phyloP scores from a whole-genome alignment of 2,329 filamentous ascomycete species.

The Aspergillus udagawae region DNA sequence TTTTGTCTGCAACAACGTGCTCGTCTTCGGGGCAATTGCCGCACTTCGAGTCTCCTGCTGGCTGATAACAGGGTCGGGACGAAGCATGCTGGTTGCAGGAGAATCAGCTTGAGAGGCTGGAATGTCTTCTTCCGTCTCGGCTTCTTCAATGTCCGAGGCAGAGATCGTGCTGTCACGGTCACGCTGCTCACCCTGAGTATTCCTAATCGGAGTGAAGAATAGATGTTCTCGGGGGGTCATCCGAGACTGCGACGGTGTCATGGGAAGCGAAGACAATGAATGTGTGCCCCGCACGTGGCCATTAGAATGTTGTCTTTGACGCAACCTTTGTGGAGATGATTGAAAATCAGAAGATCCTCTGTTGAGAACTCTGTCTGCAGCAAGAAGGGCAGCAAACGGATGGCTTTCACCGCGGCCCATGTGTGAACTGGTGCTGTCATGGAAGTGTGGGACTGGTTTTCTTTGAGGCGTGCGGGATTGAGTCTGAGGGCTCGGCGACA shows the following conservation, averaged over 20 bases:
- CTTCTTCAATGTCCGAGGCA: slow-evolving; percentile 52
- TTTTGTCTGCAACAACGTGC: slow-evolving; percentile 55
- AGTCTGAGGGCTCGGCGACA: slow-evolving; percentile 56
- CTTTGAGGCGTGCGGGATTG: slow-evolving; percentile 45
- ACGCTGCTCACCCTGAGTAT: slow-evolving; percentile 50
- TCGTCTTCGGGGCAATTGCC: slow-evolving; percentile 40
- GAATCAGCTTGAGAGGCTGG: slow-evolving; percentile 74
- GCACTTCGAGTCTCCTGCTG: slow-evolving; percentile 32
- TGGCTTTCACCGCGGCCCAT: slow-evolving; percentile 52
- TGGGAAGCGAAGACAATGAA: slow-evolving; percentile 79
- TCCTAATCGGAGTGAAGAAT: slow-evolving; percentile 56
- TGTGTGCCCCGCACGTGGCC: slow-evolving; percentile 73
- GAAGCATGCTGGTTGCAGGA: slow-evolving; percentile 70
- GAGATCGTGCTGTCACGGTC: slow-evolving; percentile 86
- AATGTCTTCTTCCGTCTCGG: slow-evolving; percentile 61
- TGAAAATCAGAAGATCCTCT: slow-evolving; percentile 72
- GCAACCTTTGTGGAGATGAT: slow-evolving; percentile 60
- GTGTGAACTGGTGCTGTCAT: slow-evolving; percentile 37
- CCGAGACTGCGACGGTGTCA: slow-evolving; percentile 62
- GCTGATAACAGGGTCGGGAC: slow-evolving; percentile 48
- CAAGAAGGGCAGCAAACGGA: slow-evolving; percentile 71
- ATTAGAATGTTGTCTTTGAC: slow-evolving; percentile 46
- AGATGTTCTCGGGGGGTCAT: slow-evolving; percentile 47
- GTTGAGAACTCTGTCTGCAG: slow-evolving; percentile 70
- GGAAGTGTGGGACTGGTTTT: slow-evolving; percentile 38